phyloP scores from a whole-genome alignment of 805 yeast genomes.

The Jamesozyma spencerorum region DNA sequence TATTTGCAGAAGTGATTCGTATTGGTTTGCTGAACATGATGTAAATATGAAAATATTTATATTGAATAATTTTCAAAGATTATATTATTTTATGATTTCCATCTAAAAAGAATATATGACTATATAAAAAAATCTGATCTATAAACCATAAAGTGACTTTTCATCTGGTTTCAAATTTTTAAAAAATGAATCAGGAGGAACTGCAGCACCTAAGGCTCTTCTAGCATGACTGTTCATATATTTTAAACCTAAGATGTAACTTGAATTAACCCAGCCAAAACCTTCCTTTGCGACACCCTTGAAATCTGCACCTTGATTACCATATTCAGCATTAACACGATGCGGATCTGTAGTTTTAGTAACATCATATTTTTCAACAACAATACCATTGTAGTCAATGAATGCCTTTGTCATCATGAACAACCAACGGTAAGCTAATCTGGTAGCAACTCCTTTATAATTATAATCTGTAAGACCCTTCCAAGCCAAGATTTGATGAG shows the following conservation, averaged over 20 bases:
- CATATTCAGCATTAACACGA: conserved; percentile 90
- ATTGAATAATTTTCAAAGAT: too few relatives aligned
- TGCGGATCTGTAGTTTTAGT: conserved; percentile 78
- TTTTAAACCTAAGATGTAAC: conserved; percentile 64
- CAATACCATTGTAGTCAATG: conserved; percentile 88
- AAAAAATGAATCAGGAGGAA: conserved; percentile 62
- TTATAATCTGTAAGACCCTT: conserved; percentile 71
- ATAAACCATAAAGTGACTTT: conserved; percentile 30
- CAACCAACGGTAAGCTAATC: conserved; percentile 84
- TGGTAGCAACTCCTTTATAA: conserved; percentile 48
- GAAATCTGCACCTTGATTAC: conserved; percentile 89
- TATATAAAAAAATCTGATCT: too few relatives aligned
- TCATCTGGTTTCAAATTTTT: conserved; percentile 37
- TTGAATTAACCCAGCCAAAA: conserved; percentile 96
- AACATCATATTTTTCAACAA: conserved; percentile 91
- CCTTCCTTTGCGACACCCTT: conserved; percentile 94
- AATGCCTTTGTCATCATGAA: conserved; percentile 79
- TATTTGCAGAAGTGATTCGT: too few relatives aligned
- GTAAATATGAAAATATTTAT: too few relatives aligned
- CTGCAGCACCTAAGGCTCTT: conserved; percentile 70
- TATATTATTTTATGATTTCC: too few relatives aligned
- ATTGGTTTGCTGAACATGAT: too few relatives aligned
- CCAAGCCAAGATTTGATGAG: conserved; percentile 95
- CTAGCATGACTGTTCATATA: conserved; percentile 56
- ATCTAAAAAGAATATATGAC: too few relatives aligned